Conservation (phyloP, 805 yeast genomes). For the Candida taoyuanica region DNA sequence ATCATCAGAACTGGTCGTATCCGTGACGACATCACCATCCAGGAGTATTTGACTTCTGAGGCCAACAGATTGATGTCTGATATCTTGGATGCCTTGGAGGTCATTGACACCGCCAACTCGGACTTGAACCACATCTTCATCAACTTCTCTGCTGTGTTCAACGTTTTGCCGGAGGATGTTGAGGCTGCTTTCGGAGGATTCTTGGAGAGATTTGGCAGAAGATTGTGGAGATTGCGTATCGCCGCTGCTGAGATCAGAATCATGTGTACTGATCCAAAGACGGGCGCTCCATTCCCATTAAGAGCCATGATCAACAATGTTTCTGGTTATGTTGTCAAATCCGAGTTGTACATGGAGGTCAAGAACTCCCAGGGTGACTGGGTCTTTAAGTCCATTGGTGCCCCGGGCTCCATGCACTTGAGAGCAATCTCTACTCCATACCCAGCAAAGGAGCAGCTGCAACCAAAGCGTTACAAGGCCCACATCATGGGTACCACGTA, state of each 20-base stretch:
- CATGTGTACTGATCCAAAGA: slow-evolving; percentile 83
- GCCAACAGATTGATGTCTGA: slow-evolving; percentile 95
- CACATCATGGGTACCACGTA: slow-evolving; percentile 98
- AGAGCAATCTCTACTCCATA: slow-evolving; percentile 94
- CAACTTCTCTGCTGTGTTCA: slow-evolving; percentile 94
- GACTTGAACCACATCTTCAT: slow-evolving; percentile 96
- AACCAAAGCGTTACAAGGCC: slow-evolving; percentile 98
- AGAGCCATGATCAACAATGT: slow-evolving; percentile 96
- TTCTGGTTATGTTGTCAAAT: slow-evolving; percentile 94
- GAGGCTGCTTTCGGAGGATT: slow-evolving; percentile 97
- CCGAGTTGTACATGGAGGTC: slow-evolving; percentile 92
- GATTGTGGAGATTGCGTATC: slow-evolving; percentile 93
- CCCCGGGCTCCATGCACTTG: slow-evolving; percentile 96
- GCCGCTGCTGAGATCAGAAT: slow-evolving; percentile 97
- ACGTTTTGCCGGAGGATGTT: slow-evolving; percentile 90
- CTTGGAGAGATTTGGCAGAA: slow-evolving; percentile 94
- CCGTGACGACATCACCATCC: slow-evolving; percentile 86
- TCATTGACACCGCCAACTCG: slow-evolving; percentile 89
- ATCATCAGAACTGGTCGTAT: slow-evolving; percentile 94
- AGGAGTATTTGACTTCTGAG: slow-evolving; percentile 93
- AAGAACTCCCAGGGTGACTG: slow-evolving; percentile 91
- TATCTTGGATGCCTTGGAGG: slow-evolving; percentile 90
- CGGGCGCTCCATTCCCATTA: slow-evolving; percentile 90
- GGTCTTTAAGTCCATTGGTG: slow-evolving; percentile 93
- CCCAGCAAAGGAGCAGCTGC: slow-evolving; percentile 96